phyloP scores from a whole-genome alignment of 306 rosid species.

The Senna tora region DNA sequence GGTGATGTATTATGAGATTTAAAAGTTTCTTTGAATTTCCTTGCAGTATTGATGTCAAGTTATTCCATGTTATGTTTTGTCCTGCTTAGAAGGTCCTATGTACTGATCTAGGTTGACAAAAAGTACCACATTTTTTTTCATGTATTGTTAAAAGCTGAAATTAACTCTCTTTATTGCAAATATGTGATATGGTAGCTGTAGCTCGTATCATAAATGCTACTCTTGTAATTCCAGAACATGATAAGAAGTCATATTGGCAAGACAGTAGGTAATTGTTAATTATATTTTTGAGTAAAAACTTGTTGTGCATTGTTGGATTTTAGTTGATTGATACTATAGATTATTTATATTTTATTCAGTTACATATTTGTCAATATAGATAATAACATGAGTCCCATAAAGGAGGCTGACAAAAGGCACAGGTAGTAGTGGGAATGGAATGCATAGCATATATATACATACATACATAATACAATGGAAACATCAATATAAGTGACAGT shows the following conservation, averaged over 20 bases:
- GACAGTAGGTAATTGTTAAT: slow-evolving; percentile 69
- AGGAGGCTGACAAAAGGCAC: too few relatives aligned
- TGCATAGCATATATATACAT: too few relatives aligned
- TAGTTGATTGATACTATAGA: slow-evolving; percentile 29
- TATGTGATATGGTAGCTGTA: slow-evolving; percentile 98
- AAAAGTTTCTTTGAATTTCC: slow-evolving; percentile 9
- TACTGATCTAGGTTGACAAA: slow-evolving; percentile 15
- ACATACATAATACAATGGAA: too few relatives aligned
- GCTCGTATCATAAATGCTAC: slow-evolving; percentile 91
- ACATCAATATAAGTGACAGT: too few relatives aligned
- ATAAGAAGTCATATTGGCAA: slow-evolving; percentile 85
- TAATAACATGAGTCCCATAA: too few relatives aligned
- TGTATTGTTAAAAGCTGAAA: slow-evolving; percentile 34
- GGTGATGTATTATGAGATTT: too few relatives aligned
- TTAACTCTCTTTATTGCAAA: slow-evolving; percentile 56
- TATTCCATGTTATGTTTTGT: slow-evolving; percentile 19
- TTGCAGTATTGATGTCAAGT: slow-evolving; percentile 3
- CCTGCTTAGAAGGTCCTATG: slow-evolving; percentile 3
- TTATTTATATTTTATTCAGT: slow-evolving; percentile 6
- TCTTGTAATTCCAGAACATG: slow-evolving; percentile 91
- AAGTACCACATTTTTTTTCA: slow-evolving; percentile 16
- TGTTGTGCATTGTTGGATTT: slow-evolving; percentile 23
- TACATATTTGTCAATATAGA: too few relatives aligned
- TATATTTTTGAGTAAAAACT: slow-evolving; percentile 18
- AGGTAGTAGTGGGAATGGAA: too few relatives aligned